These are phyloP conservation scores for Trichomonascaceae sp. DNA, from an alignment of 1,139 yeast genomes.

Conservation along the genomic window DNA sequence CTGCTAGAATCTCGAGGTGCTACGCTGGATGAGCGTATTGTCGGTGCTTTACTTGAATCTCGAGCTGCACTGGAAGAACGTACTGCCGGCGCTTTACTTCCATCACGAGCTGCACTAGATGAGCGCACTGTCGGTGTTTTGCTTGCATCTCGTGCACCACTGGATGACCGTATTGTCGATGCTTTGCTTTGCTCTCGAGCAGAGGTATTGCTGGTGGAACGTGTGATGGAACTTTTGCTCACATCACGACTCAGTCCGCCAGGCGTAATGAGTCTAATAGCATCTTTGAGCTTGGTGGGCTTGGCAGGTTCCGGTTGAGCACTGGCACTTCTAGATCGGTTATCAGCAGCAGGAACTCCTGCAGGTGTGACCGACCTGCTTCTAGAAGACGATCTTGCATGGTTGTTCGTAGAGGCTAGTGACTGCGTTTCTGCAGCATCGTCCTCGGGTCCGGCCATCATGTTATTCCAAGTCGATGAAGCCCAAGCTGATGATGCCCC, in stretches of 20 bases:
- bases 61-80: background rate
- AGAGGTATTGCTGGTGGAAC: background rate
- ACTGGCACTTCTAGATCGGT: background rate
- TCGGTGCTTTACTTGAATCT: background rate
- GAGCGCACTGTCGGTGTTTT: background rate
- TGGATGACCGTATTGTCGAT: background rate
- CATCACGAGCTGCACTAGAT: background rate
- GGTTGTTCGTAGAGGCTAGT: background rate
- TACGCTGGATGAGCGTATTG: background rate
- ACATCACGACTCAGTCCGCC: background rate
- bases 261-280: conserved; percentile 18
- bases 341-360: background rate
- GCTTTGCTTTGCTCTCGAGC: background rate
- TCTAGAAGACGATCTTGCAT: background rate
- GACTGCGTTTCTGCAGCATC: background rate
- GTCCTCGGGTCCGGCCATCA: background rate
- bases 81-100: background rate
- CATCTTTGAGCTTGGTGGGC: conserved; percentile 16
- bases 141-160: background rate
- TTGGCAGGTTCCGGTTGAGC: conserved; percentile 9
- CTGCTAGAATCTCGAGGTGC: background rate
- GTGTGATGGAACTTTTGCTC: background rate
- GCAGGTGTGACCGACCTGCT: background rate
- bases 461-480: background rate
- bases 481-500: background rate